Base-by-base conservation (phyloP, 495 filamentous ascomycete genomes). In the Hypoxylon fuscum region DNA sequence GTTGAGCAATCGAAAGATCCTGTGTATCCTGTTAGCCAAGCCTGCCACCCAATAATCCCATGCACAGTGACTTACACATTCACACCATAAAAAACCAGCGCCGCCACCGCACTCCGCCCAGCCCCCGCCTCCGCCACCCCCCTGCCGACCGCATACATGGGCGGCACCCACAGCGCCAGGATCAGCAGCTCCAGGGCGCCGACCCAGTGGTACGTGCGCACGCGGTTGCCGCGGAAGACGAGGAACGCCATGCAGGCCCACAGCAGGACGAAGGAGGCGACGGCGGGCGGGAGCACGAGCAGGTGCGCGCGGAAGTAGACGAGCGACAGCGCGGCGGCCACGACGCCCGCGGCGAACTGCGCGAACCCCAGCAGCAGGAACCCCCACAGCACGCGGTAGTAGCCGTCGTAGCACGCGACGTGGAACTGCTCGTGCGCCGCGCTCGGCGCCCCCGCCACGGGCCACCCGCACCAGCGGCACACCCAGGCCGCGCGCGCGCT, bases 181-280 rank as follows among this genome's bases (percentile, higher is more conserved):
- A 71, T 70, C n/a, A 32, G 25, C 29, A 72, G 58, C 52, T 76
- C 73, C 5, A 71, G n/a, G 4, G 45, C 27, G 2, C 72, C 31
- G 3, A 67, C 66, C 11, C 12, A 57, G 18, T 55, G 45, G 27
- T 70, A 70, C 5, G 66, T 68, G 18, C 59, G 23, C 11, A 27
- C 14, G 14, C 27, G 38, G 32, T 60, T 61, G 5, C 62, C 64
- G 7, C 68, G 47, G 42, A 68, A 49, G 0, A 43, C 35, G 11
- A 38, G n/a, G 15, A 15, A 14, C 35, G 35, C 35, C 35, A 38
- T 4, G 35, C 62, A 68, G 4, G 69, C 23, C 73, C 71, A 75
- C 4, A 72, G 47, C 5, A 73, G 38, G 12, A 73, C 17, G 41
- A 74, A 74, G 1, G 63, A 64, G 10, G 72, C 72, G 48, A 75